Base-by-base conservation (phyloP, 1,139 yeast species). In the Hyphopichia burtonii region DNA sequence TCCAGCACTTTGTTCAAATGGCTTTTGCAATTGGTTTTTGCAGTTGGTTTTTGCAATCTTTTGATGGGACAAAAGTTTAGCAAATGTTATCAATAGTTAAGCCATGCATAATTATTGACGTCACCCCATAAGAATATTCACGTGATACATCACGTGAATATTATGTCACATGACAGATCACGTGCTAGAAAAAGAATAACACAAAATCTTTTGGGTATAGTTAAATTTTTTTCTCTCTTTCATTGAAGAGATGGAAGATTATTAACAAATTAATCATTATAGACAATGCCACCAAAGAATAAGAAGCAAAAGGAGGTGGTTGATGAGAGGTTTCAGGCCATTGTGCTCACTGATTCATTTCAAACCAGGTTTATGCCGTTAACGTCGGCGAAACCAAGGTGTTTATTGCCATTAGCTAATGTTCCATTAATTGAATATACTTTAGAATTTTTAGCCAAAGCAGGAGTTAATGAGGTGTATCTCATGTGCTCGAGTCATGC, bases 391-490 rank as follows among this genome's bases (percentile, higher is more conserved):
- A 80, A 73, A 48, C 99, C 99, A 32, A 75, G 97, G 59, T 93
- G 99, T 65, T 71, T 93, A 37, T 69, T 93, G 49, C 97, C 97
- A 2, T 69, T 93, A 46, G 97, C 96, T 33, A 91, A 90, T 58
- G 89, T 88, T 10, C 99, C 99, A 3, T 74, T 93, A 55, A 82
- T 93, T 49, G 99, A 93, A 60, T 93, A 94, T 59, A 94, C 99
- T 1, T 70, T 93, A 42, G 99, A 93, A 63, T 93, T 93, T 58
- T 72, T 93, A 40, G 97, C 98, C 14, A 86, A 83, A 51, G 89
- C 96, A 2, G 90, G 90, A 11, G 96, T 90, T 31, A 80, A 82
- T 49, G 98, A 93, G 57, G 97, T 94, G 3, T 89, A 80, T 59
- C 69, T 93, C 46, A 85, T 91, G 78, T 90, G 97, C 61, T 82